Conservation (phyloP, 306 rosid genomes). For the Medicago truncatula region MtrunA17r5.0-ANR NC_053044.1:27699501-27700000, state of each 20-base stretch:
- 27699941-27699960: constrained; percentile 25
- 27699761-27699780: constrained; percentile 18
- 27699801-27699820: constrained; percentile 1
- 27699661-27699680: constrained; percentile 25
- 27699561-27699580: constrained; percentile 31
- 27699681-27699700: constrained; percentile 22
- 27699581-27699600: constrained; percentile 21
- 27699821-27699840: constrained; percentile 9
- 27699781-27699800: constrained; percentile 19
- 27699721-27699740: constrained; percentile 1
- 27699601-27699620: constrained; percentile 30
- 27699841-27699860: constrained; percentile 9
- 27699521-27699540: constrained; percentile 21
- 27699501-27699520: constrained; percentile 32
- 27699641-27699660: constrained; percentile 26
- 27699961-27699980: constrained; percentile 24
- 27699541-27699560: constrained; percentile 29
- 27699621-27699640: constrained; percentile 21
- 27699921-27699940: constrained; percentile 16
- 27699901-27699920: constrained; percentile 25
- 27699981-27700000: constrained; percentile 34
- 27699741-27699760: constrained; percentile 17
- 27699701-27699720: constrained; percentile 26
- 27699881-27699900: background rate
- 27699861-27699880: constrained; percentile 23